Base-by-base conservation (phyloP, 2,329 filamentous ascomycete genomes). In the Venturiaceae sp. region DNA sequence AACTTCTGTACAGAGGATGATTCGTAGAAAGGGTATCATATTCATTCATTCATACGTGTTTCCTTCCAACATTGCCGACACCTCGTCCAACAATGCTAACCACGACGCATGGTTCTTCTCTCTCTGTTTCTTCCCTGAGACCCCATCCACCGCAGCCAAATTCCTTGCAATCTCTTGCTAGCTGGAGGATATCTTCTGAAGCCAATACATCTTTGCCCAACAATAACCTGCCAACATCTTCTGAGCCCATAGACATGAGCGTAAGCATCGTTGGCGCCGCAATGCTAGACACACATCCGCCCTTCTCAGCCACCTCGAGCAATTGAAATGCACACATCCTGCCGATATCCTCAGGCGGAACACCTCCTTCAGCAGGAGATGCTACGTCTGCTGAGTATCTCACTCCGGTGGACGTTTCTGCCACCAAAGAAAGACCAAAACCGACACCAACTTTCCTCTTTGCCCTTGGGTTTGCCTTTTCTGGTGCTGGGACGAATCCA, bases 171-270 rank as follows among this genome's bases (percentile, higher is more conserved):
- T 99, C 94, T 66, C 94, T 81, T 11, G 89, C 92, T 57, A 96
- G 75, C 54, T 84, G 83, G 59, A 99, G 81, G 57, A 90, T 78
- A 60, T 90, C 86, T 69, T 96, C 90, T 2, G 85, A 87, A 0
- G 85, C 92, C 50, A 97, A 74, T 0, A 96, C 84, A 52, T 92
- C 88, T 65, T 84, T 85, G 33, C 92, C 90, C 60, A 99, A 70
- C 62, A 89, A 83, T 64, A 99, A 72, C 60, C 94, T 82, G 4
- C 94, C 94, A 14, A 99, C 91, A 71, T 99, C 94, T 70, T 97
- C 94, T 1, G 88, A 90, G 0, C 94, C 94, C 94, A 99, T 97
- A 34, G 92, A 90, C 94, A 99, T 99, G 62, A 99, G 77, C 19
- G 86, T 88, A 57, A 99, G 72, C 63, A 96, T 80, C 0, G 87